Base-by-base conservation (phyloP, 495 filamentous ascomycete species). In the Parmelia sp. region DNA sequence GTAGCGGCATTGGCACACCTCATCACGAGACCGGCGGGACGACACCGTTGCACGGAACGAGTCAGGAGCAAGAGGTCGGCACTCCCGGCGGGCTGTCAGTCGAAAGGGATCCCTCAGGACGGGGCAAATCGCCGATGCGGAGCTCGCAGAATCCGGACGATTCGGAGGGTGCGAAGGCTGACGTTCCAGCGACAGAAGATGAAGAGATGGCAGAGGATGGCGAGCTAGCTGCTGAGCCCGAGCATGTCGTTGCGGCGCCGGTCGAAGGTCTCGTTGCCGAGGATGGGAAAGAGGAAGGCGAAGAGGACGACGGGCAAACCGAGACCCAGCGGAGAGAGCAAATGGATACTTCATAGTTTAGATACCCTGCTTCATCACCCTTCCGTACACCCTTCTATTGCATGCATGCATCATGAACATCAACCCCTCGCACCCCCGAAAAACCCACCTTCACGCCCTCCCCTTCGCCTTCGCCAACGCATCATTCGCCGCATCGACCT, bases 161-260 rank as follows among this genome's bases (percentile, higher is more conserved):
- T 73, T 60, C 71, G 73, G 36, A 61, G 37, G 8, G 68, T 14
- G 58, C 36, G 53, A 58, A 25, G 66, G 69, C 57, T 44, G 71
- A 55, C 58, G 74, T 74, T 56, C 70, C 64, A 27, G 71, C 73
- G 33, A 66, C 64, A 29, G 75, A 77, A 17, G 76, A 80, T 36
- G 81, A 84, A 58, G 82, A 85, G 23, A 82, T 83, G 76, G 83
- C 80, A 61, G 87, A 82, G 68, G 85, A 86, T 44, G 89, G 88
- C 49, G 89, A 92, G 70, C 79, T 86, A 37, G 82, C 86, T 66
- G 65, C 72, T 62, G 64, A 72, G 65, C 65, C 47, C 15, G 37
- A 74, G 61, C 56, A 71, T 58, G 55, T 63, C 63, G 57, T 60
- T 39, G 66, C 65, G 36, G 77, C 67, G 42, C 76, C 72, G 47